These are phyloP conservation scores for Astrothelium subdiscretum DNA, from an alignment of 495 filamentous ascomycete species.

Conservation along the genomic window DNA sequence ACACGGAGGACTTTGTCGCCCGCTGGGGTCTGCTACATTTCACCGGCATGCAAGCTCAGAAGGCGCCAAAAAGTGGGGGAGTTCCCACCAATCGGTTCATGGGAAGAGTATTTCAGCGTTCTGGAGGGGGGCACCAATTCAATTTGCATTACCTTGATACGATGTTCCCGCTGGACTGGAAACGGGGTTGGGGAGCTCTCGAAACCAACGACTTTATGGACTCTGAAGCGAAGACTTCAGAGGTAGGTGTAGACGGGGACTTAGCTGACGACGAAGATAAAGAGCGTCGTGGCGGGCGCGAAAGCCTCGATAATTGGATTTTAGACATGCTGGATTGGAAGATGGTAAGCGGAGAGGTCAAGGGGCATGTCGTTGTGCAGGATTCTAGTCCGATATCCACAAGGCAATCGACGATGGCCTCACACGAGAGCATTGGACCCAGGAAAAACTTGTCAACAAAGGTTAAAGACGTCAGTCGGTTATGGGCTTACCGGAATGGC, in stretches of 20 bases:
- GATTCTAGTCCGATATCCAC: conserved; percentile 1
- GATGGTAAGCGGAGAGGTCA: conserved; percentile 3
- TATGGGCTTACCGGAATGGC: conserved; percentile 67
- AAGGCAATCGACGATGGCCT: not conserved
- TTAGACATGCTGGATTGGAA: not conserved
- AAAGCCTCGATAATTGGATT: not conserved
- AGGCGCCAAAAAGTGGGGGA: not conserved
- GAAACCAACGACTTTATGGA: conserved; percentile 48
- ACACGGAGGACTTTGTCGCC: conserved; percentile 64
- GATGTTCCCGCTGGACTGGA: conserved; percentile 55
- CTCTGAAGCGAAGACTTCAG: conserved; percentile 30
- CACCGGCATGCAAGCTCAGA: conserved; percentile 26
- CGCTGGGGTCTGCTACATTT: conserved; percentile 66
- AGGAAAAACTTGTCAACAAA: conserved; percentile 24
- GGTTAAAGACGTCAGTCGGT: conserved; percentile 58
- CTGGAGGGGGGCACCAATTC: conserved; percentile 57
- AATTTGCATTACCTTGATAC: conserved; percentile 68
- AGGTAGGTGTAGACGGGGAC: conserved; percentile 8
- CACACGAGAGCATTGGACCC: conserved; percentile 10
- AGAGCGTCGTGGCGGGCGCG: conserved; percentile 4
- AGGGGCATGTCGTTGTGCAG: not conserved
- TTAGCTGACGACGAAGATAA: conserved; percentile 3
- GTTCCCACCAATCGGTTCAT: conserved; percentile 45
- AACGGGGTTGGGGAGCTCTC: conserved; percentile 22
- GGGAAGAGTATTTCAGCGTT: conserved; percentile 61